Evolutionary conservation across 2,329 filamentous ascomycete species (phyloP), one percentile per base, ranked within the genome.

Genomic region (Clarireedia hainanense): DNA sequence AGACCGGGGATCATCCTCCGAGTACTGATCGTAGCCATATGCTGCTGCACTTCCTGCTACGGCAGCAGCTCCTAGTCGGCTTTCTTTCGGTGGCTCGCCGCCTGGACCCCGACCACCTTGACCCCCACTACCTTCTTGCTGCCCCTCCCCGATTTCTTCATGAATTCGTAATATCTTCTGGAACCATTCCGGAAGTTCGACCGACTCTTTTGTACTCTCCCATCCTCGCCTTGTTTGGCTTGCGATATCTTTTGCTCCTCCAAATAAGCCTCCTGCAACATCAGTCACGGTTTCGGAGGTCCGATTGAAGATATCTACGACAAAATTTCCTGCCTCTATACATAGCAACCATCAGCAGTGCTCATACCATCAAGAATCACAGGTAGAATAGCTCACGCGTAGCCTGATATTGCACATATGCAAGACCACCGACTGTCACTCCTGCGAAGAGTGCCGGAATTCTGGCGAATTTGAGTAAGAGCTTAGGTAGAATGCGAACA

Each of bases 321-420:
- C 86, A 71, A 87, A 91, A 58, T 81, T 89, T 58, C 87, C 88
- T 23, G 88, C 86, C 75, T 90, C 84, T 81, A 67, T 24, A 34
- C 56, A 56, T 20, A 10, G 43, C 9, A 1, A 55, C 43, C 30
- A 20, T 55, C 42, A 55, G 52, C 20, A 27, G 20, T 30, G 12
- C 27, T 15, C 34, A 5, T 6, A 45, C n/a, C 17, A 14, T 47
- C n/a, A 6, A n/a, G 9, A 3, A 2, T 9, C 7, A 27, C 6
- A 20, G 20, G 26, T 5, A 39, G 42, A 17, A 45, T 47, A 36
- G 58, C 88, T 60, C 80, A 91, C 88, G 88, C 55, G 86, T 84
- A 60, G 94, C 92, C 73, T 99, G 94, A 70, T 99, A 97, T 70
- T 99, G 94, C 49, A 99, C 75, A 80, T 96, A 99, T 26, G 91